phyloP scores from a whole-genome alignment of 768 basidiomycete species.

The Russula emetica region DNA sequence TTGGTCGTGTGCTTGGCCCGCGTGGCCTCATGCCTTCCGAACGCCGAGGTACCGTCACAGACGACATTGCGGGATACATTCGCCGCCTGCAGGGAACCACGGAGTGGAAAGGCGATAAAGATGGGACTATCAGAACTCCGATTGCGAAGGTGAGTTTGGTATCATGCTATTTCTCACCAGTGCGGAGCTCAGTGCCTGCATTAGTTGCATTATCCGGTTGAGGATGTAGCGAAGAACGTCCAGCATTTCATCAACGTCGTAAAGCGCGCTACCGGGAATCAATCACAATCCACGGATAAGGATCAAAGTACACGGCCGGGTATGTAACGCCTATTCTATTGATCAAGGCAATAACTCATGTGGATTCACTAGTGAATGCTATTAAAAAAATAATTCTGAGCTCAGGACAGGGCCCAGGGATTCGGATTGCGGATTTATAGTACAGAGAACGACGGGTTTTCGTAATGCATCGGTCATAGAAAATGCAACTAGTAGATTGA shows the following conservation, averaged over 20 bases:
- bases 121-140: constrained; percentile 77
- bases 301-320: constrained; percentile 45
- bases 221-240: constrained; percentile 76
- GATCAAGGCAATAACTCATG: background rate
- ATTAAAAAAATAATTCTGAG: constrained; percentile 83
- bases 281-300: constrained; percentile 46
- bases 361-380: constrained; percentile 50
- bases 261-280: constrained; percentile 68
- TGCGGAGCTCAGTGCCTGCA: background rate
- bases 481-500: background rate
- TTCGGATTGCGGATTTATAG: constrained; percentile 76
- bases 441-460: background rate
- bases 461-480: background rate
- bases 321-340: constrained; percentile 25
- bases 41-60: constrained; percentile 89
- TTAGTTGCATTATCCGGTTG: constrained; percentile 68
- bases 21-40: constrained; percentile 94
- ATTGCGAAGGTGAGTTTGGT: constrained; percentile 60
- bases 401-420: constrained; percentile 83
- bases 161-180: constrained; percentile 8
- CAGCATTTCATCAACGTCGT: constrained; percentile 71
- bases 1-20: constrained; percentile 78
- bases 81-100: constrained; percentile 72
- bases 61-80: constrained; percentile 81
- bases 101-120: constrained; percentile 91